Base-by-base conservation (phyloP, 2,329 filamentous ascomycete species). In the Neofusicoccum umdonicola region DNA sequence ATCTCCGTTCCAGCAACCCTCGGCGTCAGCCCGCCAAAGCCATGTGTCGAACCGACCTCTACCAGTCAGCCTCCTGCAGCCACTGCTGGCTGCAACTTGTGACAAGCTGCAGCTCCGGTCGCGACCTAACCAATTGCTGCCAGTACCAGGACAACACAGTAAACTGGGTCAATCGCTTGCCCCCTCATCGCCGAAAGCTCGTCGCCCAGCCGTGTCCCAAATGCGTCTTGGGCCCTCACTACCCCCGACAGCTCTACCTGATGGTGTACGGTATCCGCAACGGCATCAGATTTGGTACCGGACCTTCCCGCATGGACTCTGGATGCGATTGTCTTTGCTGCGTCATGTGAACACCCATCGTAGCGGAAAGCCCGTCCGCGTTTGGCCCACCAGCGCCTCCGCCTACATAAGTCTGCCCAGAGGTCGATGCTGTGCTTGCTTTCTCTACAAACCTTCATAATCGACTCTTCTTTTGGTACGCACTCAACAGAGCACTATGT, bases 51-150 rank as follows among this genome's bases (percentile, higher is more conserved):
- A 79, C 78, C 37, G 76, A 76, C 15, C 74, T 77, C 57, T 82
- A 78, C 73, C 76, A 78, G 68, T 83, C 81, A 0, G 71, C 73
- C 6, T 76, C 73, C 57, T 85, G 83, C 71, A 70, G 71, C 7
- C 82, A 84, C 67, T 73, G 77, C 34, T 85, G 82, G 82, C 71
- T 84, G 62, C 78, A 76, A 27, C 79, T 85, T 68, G 73, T 72
- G 27, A 71, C 76, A 12, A 77, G 80, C 8, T 85, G 83, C 70
- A 72, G 70, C 4, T 72, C 72, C 39, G 71, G 73, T 42, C 72
- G 71, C 27, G 76, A 82, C 63, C 74, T 82, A 17, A 67, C 79
- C 42, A 79, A 69, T 65, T 82, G 80, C 67, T 76, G 76, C 8
- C 68, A 74, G 62, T 79, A 78, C 57, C 68, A 72, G 35, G 72